Percentiles rank a stretch among this genome's conserved stretches.
Conservation (phyloP, 1,139 yeast genomes). For the Debaryomyces robertsiae region DNA sequence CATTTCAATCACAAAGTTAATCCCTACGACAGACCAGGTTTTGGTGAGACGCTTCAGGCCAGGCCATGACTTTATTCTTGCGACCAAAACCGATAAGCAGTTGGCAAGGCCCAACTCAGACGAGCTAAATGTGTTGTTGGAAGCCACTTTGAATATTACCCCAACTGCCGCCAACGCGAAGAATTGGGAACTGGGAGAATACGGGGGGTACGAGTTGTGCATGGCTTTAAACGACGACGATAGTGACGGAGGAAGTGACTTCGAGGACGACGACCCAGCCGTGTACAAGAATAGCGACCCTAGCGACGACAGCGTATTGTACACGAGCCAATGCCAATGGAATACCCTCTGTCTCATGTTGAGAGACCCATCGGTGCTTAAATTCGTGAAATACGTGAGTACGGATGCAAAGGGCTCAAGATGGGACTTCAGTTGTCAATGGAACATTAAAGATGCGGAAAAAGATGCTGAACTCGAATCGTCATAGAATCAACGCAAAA, state of each 20-base stretch:
- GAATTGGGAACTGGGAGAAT: slow-evolving; percentile 85
- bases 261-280: slow-evolving; percentile 57
- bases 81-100: slow-evolving; percentile 67
- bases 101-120: slow-evolving; percentile 36
- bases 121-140: slow-evolving; percentile 55
- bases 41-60: slow-evolving; percentile 88
- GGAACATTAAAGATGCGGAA: slow-evolving; percentile 58
- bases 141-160: slow-evolving; percentile 76
- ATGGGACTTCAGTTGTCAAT: slow-evolving; percentile 86
- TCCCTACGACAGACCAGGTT: slow-evolving; percentile 66
- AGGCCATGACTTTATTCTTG: slow-evolving; percentile 90
- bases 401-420: slow-evolving; percentile 86
- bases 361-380: slow-evolving; percentile 81
- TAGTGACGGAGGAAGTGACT: slow-evolving; percentile 48
- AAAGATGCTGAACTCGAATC: no score
- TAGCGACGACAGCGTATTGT: slow-evolving; percentile 74
- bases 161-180: slow-evolving; percentile 57
- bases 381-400: slow-evolving; percentile 91
- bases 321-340: slow-evolving; percentile 83
- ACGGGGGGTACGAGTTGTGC: slow-evolving; percentile 92
- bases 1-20: slow-evolving; percentile 60
- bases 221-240: slow-evolving; percentile 60
- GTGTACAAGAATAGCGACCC: slow-evolving; percentile 58
- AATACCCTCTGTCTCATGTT: slow-evolving; percentile 76
- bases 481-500: no score